Evolutionary conservation across 257 asterid genomes (phyloP).

Genomic region (Gentiana straminea): DNA sequence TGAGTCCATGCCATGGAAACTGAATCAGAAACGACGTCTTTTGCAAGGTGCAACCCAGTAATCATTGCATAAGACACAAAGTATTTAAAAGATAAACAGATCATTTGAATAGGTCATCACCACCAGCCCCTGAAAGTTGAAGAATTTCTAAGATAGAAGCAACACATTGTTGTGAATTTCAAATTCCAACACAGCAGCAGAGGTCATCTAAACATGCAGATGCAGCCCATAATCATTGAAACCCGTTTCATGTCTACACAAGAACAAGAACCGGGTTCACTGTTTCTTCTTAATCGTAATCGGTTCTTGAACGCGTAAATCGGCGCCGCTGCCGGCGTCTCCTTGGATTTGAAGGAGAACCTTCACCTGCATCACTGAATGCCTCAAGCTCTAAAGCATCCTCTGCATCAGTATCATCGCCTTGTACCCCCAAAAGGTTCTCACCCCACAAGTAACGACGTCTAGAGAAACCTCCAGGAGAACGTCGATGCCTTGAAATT

Average conservation of each 20-base stretch:
- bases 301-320: constrained; percentile 36
- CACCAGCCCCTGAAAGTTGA: too few species aligned
- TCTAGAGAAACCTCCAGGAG: constrained; percentile 38
- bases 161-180: too few species aligned
- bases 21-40: too few species aligned
- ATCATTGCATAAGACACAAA: too few species aligned
- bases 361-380: constrained; percentile 30
- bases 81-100: too few species aligned
- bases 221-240: background rate
- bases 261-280: constrained; percentile 12
- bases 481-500: constrained; percentile 51
- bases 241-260: constrained; percentile 1
- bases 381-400: constrained; percentile 22
- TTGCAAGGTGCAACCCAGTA: too few species aligned
- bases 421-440: constrained; percentile 50
- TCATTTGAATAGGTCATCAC: too few species aligned
- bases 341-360: constrained; percentile 22
- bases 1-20: too few species aligned
- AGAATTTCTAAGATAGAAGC: too few species aligned
- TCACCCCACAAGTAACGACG: constrained; percentile 78
- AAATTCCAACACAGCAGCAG: too few species aligned
- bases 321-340: constrained; percentile 39
- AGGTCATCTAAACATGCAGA: too few species aligned
- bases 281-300: constrained; percentile 26
- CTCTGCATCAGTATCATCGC: constrained; percentile 20